These are phyloP conservation scores for Umbilicus rupestris DNA, from an alignment of 164 flowering plant species.

Conservation along the genomic window DNA sequence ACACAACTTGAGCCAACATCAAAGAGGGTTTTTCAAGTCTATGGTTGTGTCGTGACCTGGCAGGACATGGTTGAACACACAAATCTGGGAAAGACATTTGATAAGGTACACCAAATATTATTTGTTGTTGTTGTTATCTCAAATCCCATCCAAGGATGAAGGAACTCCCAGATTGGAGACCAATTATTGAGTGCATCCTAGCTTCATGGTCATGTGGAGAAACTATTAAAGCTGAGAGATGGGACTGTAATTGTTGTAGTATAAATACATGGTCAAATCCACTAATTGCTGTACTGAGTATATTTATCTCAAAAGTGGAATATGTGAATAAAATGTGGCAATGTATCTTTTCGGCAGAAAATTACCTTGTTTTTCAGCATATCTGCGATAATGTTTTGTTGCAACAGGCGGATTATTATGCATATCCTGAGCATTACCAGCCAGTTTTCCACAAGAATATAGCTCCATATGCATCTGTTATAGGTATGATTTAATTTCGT, in stretches of 20 bases:
- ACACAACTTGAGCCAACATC: constrained; percentile 24
- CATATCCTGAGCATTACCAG: constrained; percentile 83
- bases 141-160: neutral
- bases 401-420: constrained; percentile 81
- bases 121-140: neutral
- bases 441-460: constrained; percentile 85
- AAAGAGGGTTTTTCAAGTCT: constrained; percentile 69
- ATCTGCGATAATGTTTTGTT: neutral
- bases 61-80: constrained; percentile 77
- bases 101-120: constrained; percentile 41
- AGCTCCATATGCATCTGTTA: constrained; percentile 92
- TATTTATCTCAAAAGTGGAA: neutral
- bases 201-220: neutral
- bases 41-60: constrained; percentile 80
- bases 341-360: neutral
- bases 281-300: neutral
- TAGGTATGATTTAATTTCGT: constrained; percentile 40
- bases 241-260: no score
- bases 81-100: constrained; percentile 55
- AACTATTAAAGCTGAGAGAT: neutral
- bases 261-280: no score
- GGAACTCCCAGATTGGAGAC: no score
- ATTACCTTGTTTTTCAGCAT: neutral
- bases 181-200: neutral
- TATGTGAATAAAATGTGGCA: neutral